phyloP scores from a whole-genome alignment of 768 basidiomycete species.

The Neoboletus magnificus region DNA sequence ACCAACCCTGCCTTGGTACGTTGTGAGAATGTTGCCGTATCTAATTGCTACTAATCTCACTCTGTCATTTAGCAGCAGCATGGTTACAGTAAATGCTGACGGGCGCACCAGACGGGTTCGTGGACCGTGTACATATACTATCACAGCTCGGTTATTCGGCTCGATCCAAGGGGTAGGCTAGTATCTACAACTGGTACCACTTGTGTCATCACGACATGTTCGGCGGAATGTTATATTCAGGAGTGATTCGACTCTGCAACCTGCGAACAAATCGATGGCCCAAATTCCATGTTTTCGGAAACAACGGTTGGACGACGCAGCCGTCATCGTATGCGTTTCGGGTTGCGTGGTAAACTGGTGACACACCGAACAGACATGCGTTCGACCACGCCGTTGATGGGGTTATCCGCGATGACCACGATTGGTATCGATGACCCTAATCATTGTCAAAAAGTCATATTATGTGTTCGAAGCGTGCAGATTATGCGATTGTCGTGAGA shows the following conservation, averaged over 20 bases:
- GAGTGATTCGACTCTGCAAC: neutral
- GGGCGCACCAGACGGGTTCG: neutral
- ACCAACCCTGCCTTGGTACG: neutral
- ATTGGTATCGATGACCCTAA: slow-evolving; percentile 27
- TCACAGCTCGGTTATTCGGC: neutral
- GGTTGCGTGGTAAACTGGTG: neutral
- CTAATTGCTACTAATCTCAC: neutral
- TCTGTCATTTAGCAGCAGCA: neutral
- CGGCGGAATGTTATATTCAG: too few relatives aligned
- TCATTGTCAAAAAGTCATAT: neutral
- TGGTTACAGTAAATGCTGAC: neutral
- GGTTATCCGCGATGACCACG: slow-evolving; percentile 17
- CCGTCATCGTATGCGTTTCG: neutral
- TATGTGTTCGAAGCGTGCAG: slow-evolving; percentile 12
- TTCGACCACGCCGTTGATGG: slow-evolving; percentile 18
- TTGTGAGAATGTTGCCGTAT: neutral
- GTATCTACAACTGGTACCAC: neutral
- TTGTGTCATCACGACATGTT: neutral
- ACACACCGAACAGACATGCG: slow-evolving; percentile 11
- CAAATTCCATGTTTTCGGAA: neutral
- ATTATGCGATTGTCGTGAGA: slow-evolving; percentile 13
- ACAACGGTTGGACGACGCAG: neutral
- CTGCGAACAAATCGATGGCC: neutral
- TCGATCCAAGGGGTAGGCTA: neutral
- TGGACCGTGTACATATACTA: neutral